These are phyloP conservation scores for Candida bentonensis DNA, from an alignment of 805 yeast species.

Conservation along the genomic window DNA sequence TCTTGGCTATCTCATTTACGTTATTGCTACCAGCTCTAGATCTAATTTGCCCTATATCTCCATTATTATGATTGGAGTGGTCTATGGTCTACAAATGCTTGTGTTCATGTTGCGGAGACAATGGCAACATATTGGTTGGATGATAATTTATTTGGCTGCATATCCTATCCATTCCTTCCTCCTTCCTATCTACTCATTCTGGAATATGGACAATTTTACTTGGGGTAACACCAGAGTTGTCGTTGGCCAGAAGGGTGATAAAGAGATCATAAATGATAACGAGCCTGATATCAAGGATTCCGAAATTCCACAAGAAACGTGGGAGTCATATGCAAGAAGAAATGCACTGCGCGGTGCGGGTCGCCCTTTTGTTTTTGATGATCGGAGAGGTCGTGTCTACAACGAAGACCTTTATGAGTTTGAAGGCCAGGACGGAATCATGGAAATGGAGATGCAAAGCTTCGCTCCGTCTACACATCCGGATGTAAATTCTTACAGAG, in stretches of 20 bases:
- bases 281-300: constrained; percentile 23
- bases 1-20: constrained; percentile 36
- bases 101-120: constrained; percentile 33
- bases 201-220: constrained; percentile 52
- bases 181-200: constrained; percentile 43
- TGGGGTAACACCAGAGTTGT: constrained; percentile 55
- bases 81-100: constrained; percentile 47
- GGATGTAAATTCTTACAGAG: neutral
- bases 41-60: constrained; percentile 39
- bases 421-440: constrained; percentile 2
- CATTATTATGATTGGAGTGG: constrained; percentile 39
- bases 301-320: constrained; percentile 23
- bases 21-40: constrained; percentile 34
- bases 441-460: neutral
- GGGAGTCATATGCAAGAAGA: constrained; percentile 24
- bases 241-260: constrained; percentile 39
- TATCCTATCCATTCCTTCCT: constrained; percentile 51
- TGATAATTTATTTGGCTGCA: constrained; percentile 41
- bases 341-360: constrained; percentile 25
- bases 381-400: constrained; percentile 19
- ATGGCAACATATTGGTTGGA: constrained; percentile 38
- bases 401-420: constrained; percentile 15
- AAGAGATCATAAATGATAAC: constrained; percentile 23
- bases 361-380: constrained; percentile 22
- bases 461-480: constrained; percentile 1